These are phyloP conservation scores for Sparassis latifolia DNA, from an alignment of 1,284 basidiomycete genomes.

Conservation along the genomic window DNA sequence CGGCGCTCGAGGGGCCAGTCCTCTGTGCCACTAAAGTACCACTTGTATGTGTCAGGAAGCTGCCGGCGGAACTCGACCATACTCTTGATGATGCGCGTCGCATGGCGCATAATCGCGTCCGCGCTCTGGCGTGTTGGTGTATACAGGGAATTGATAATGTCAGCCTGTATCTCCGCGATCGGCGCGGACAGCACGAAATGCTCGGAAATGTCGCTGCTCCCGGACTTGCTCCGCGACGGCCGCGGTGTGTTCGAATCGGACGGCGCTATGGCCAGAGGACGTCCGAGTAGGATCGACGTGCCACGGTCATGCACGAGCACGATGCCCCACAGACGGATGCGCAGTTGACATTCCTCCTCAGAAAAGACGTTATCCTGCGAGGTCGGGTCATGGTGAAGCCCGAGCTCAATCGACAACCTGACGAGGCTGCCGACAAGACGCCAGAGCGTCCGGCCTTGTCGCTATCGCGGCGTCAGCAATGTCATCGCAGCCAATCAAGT, in stretches of 20 bases:
- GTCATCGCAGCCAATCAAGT: slow-evolving; percentile 2
- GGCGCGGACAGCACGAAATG: slow-evolving; percentile 67
- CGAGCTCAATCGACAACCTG: slow-evolving; percentile 71
- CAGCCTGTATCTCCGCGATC: slow-evolving; percentile 74
- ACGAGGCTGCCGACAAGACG: slow-evolving; percentile 77
- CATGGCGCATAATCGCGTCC: slow-evolving; percentile 66
- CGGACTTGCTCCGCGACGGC: slow-evolving; percentile 42
- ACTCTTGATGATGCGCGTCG: slow-evolving; percentile 68
- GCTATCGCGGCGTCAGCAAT: slow-evolving; percentile 33
- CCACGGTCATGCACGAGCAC: slow-evolving; percentile 79
- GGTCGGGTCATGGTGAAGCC: slow-evolving; percentile 75
- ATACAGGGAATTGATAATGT: slow-evolving; percentile 79
- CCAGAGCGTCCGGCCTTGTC: slow-evolving; percentile 79
- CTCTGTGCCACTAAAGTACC: slow-evolving; percentile 65
- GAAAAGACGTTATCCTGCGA: slow-evolving; percentile 59
- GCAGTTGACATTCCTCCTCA: slow-evolving; percentile 65
- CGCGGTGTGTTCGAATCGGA: slow-evolving; percentile 72
- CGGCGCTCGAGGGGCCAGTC: slow-evolving; percentile 63
- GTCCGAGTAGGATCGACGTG: slow-evolving; percentile 75
- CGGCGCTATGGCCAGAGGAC: slow-evolving; percentile 74
- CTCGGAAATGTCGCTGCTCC: slow-evolving; percentile 46
- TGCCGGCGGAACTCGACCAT: slow-evolving; percentile 60
- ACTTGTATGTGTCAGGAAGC: slow-evolving; percentile 62
- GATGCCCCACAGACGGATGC: slow-evolving; percentile 75
- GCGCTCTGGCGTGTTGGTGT: slow-evolving; percentile 59